Evolutionary conservation across 2,329 filamentous ascomycete genomes (phyloP), one percentile per base, ranked within the genome.

Genomic region (Aspergillus sp.): DNA sequence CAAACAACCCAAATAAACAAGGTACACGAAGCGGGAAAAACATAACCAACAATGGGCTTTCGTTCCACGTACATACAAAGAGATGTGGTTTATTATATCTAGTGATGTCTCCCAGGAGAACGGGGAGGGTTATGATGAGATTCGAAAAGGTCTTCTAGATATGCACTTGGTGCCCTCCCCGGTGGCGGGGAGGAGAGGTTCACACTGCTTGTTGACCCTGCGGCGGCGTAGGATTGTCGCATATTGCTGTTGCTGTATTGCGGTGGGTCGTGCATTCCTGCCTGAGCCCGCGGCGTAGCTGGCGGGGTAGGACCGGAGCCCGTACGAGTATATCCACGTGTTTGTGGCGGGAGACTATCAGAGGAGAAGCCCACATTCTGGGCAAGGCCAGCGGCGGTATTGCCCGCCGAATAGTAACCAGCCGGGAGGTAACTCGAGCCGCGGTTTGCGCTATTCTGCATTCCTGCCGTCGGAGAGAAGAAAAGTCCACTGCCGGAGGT

Each of bases 71-170:
- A 18, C 17, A n/a, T n/a, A 36, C 34, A 36, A 48, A 48, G 26
- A 18, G 24, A 18, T 12, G 30, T 13, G 18, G 15, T 24, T 15
- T 18, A 22, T 9, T n/a, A 13, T 36, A 13, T n/a, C 7, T 48
- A 56, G 48, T 48, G 57, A n/a, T 49, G 53, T 20, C 57, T 38
- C 39, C 53, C 55, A 24, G 43, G 44, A 55, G 53, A 43, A 12
- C 59, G 64, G 8, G 68, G 65, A 9, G 63, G 60, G n/a, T 45
- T 45, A 5, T 45, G 43, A 68, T 92, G 88, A 62, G 89, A 90
- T 68, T 92, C 91, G 60, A 97, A 88, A 49, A 98, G 76, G 72
- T 97, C 92, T 58, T 98, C 93, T 39, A 98, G 80, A 71, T 92
- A 96, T 17, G 91, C 90, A 72, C 91, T 96, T 0, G 93, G 93